phyloP scores from a whole-genome alignment of 352 stramenopile species.

The Pythium folliculosum region DNA sequence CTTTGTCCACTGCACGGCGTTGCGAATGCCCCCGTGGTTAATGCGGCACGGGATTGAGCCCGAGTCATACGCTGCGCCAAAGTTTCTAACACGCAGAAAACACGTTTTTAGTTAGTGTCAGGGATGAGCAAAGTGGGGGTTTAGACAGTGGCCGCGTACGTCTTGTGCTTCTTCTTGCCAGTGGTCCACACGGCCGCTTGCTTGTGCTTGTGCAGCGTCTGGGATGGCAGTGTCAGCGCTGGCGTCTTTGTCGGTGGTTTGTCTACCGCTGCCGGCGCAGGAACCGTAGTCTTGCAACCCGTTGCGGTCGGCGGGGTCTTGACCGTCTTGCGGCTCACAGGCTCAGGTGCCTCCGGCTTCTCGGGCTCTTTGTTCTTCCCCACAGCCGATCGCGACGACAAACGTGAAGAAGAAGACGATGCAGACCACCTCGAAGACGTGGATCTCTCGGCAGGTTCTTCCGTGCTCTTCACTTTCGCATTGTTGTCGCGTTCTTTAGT shows the following conservation, averaged over 20 bases:
- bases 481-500: conserved; percentile 22
- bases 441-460: conserved; percentile 12
- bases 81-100: conserved; percentile 41
- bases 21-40: conserved; percentile 79
- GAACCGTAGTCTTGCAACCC: neutral
- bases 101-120: neutral
- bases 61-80: conserved; percentile 63
- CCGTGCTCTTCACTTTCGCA: conserved; percentile 15
- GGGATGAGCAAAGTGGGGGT: neutral
- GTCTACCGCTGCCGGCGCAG: neutral
- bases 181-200: conserved; percentile 68
- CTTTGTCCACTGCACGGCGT: conserved; percentile 73
- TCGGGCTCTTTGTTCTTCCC: conserved; percentile 19
- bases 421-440: conserved; percentile 21
- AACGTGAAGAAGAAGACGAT: conserved; percentile 10
- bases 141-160: conserved; percentile 29
- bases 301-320: conserved; percentile 23
- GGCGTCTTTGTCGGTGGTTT: conserved; percentile 25
- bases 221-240: conserved; percentile 49
- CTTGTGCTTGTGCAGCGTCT: conserved; percentile 70
- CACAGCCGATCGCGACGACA: neutral
- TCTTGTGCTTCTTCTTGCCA: conserved; percentile 78
- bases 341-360: conserved; percentile 23
- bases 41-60: conserved; percentile 78
- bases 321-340: conserved; percentile 20